Evolutionary conservation across 164 flowering plant species (phyloP).

Genomic region (Saururus chinensis): DNA sequence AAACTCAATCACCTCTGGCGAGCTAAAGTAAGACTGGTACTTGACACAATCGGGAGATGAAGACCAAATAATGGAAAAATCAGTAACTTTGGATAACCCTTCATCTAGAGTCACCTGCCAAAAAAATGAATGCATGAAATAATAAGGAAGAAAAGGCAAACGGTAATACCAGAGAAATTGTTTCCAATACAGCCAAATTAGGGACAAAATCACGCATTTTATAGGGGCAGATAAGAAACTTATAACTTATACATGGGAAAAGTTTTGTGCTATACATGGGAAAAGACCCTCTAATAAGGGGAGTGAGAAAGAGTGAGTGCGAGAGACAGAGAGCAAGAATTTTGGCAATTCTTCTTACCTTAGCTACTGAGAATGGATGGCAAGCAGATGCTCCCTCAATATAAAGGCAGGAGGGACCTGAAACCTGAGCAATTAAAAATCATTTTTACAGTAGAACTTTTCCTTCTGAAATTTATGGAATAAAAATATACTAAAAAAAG

Average conservation of each 20-base stretch:
- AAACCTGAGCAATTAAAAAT: constrained; percentile 35
- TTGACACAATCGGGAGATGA: constrained; percentile 52
- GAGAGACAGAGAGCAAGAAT: background rate
- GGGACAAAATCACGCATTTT: too few relatives aligned
- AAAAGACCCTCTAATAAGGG: too few relatives aligned
- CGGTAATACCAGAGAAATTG: too few relatives aligned
- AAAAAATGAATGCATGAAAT: constrained; percentile 4
- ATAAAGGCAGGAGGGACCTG: constrained; percentile 40
- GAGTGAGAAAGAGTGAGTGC: too few relatives aligned
- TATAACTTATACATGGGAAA: too few relatives aligned
- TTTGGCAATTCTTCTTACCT: constrained; percentile 25
- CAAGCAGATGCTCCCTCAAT: constrained; percentile 79
- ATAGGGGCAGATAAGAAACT: too few relatives aligned
- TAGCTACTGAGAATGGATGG: constrained; percentile 68
- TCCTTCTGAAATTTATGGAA: background rate
- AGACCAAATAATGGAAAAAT: constrained; percentile 66
- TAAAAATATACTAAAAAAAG: too few relatives aligned
- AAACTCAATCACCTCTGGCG: constrained; percentile 77
- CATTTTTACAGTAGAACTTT: background rate
- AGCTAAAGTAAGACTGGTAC: constrained; percentile 54
- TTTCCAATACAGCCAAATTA: too few relatives aligned
- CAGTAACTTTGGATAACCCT: constrained; percentile 27
- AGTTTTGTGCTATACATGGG: too few relatives aligned
- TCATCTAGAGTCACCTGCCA: constrained; percentile 62
- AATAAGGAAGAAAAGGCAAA: background rate